Percentiles rank a stretch among this genome's conserved stretches.
Evolutionary conservation across 2,329 filamentous ascomycete genomes (phyloP).

Genomic region (Pseudogymnoascus sp.): DNA sequence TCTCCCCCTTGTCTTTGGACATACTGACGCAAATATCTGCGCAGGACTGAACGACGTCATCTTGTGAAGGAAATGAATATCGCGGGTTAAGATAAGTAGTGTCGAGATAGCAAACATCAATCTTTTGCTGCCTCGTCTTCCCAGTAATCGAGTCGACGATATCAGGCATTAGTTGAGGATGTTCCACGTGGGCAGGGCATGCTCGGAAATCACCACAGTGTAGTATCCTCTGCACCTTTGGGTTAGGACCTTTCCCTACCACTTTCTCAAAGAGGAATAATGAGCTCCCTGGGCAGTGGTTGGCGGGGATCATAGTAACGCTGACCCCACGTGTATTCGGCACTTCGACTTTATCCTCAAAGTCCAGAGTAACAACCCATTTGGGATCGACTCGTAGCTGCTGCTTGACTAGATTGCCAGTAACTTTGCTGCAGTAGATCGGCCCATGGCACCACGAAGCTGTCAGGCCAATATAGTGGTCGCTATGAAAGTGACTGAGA

Average conservation of each 20-base stretch:
- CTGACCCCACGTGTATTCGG: conserved; percentile 73
- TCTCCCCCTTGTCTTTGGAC: conserved; percentile 53
- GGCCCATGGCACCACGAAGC: conserved; percentile 86
- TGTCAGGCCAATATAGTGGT: conserved; percentile 90
- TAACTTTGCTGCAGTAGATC: conserved; percentile 93
- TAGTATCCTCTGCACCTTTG: conserved; percentile 67
- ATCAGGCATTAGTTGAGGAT: conserved; percentile 74
- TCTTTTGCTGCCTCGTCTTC: conserved; percentile 69
- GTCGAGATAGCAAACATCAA: conserved; percentile 94
- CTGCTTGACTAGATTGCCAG: conserved; percentile 77
- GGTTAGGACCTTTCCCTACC: conserved; percentile 50
- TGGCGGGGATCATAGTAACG: conserved; percentile 92
- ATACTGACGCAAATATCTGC: conserved; percentile 79
- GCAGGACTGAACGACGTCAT: conserved; percentile 79
- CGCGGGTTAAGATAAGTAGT: conserved; percentile 95
- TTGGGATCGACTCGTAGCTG: conserved; percentile 80
- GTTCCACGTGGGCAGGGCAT: conserved; percentile 72
- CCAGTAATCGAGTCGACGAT: conserved; percentile 62
- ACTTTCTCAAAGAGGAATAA: conserved; percentile 86
- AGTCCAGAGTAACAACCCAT: conserved; percentile 79
- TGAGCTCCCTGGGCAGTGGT: conserved; percentile 93
- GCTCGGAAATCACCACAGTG: conserved; percentile 96
- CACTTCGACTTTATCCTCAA: conserved; percentile 70
- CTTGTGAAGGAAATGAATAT: conserved; percentile 86
- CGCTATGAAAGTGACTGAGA: conserved; percentile 94